Conservation (phyloP, 176 grass and related monocot species). For the Triticum monococcum region DNA sequence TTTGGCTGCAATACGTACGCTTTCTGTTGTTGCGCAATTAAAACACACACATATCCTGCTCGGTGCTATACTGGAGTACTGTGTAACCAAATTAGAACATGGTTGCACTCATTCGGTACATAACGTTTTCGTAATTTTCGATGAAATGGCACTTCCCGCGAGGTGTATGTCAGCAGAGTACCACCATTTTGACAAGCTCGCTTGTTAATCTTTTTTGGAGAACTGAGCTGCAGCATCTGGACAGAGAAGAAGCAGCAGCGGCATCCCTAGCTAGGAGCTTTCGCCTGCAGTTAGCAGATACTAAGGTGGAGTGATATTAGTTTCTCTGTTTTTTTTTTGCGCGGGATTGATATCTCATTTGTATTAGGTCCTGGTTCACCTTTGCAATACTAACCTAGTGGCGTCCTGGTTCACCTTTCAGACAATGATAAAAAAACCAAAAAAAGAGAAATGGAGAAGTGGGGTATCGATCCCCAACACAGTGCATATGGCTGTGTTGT, state of each 20-base stretch:
- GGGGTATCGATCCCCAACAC: slow-evolving; percentile 45
- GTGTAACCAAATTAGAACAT: too few species aligned
- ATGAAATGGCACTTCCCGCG: neutral
- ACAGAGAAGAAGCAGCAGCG: too few species aligned
- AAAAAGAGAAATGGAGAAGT: slow-evolving; percentile 52
- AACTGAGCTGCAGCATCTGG: too few species aligned
- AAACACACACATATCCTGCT: neutral
- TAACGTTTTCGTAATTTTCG: neutral
- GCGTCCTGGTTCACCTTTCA: too few species aligned
- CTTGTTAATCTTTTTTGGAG: too few species aligned
- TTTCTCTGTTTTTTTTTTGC: too few species aligned
- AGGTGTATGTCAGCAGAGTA: too few species aligned
- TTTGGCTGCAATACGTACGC: neutral
- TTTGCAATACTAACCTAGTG: too few species aligned
- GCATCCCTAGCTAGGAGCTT: too few species aligned
- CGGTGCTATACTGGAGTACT: neutral
- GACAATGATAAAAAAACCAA: neutral
- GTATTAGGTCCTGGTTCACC: neutral
- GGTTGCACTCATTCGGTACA: neutral
- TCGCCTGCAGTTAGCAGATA: neutral
- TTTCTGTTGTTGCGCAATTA: neutral
- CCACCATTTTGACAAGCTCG: too few species aligned
- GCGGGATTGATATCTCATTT: neutral
- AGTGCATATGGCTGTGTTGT: neutral
- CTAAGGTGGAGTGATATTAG: neutral